These are phyloP conservation scores for Clavispora carvajalis DNA, from an alignment of 805 yeast genomes.

Conservation along the genomic window DNA sequence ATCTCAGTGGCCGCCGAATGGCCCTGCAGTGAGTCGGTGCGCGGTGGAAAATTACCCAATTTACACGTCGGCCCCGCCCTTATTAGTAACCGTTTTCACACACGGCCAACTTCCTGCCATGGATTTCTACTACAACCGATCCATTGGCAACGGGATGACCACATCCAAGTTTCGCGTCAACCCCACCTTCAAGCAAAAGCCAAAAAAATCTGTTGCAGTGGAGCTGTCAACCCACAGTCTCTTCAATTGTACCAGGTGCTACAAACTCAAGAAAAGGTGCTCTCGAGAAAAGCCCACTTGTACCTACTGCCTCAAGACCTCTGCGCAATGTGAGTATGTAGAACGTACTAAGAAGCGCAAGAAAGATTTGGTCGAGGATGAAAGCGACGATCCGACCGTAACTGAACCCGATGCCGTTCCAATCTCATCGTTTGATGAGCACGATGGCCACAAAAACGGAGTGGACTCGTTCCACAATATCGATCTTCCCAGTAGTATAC, in stretches of 20 bases:
- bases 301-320: conserved; percentile 30
- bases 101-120: conserved; percentile 12
- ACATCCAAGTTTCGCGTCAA: conserved; percentile 31
- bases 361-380: conserved; percentile 2
- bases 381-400: background rate
- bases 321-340: conserved; percentile 34
- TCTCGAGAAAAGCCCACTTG: conserved; percentile 35
- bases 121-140: conserved; percentile 34
- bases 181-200: background rate
- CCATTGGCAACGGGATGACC: conserved; percentile 36
- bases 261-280: conserved; percentile 39
- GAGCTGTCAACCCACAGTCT: conserved; percentile 25
- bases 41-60: background rate
- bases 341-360: conserved; percentile 24
- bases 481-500: conserved; percentile 7
- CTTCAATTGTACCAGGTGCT: conserved; percentile 36
- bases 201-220: background rate
- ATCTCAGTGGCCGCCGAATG: too few relatives aligned
- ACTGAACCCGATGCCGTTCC: conserved; percentile 1
- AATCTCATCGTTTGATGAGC: conserved; percentile 9
- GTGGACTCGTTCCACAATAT: conserved; percentile 12
- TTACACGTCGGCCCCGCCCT: background rate
- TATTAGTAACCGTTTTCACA: background rate
- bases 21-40: background rate
- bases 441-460: background rate